These are phyloP conservation scores for Kalmusia sp. DNA, from an alignment of 2,329 filamentous ascomycete species.

Conservation along the genomic window DNA sequence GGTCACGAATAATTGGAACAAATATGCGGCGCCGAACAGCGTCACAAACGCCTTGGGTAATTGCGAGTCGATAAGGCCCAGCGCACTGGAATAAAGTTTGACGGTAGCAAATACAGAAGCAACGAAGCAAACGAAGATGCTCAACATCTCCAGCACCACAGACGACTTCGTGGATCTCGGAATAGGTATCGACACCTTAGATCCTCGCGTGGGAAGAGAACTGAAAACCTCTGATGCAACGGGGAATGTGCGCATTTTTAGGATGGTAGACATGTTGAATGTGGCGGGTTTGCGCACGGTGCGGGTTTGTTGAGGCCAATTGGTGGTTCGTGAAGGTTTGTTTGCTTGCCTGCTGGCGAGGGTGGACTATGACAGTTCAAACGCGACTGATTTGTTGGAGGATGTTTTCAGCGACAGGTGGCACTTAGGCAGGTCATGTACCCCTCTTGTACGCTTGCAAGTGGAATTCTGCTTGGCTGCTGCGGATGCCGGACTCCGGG, in stretches of 20 bases:
- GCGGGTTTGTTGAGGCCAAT: not conserved
- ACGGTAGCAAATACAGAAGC: not conserved
- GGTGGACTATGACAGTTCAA: not conserved
- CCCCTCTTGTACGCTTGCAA: conserved; percentile 6
- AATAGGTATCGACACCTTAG: not conserved
- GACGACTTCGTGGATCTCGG: not conserved
- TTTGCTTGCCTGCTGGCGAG: not conserved
- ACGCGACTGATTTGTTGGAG: not conserved
- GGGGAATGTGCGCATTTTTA: conserved; percentile 1
- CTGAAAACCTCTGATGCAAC: not conserved
- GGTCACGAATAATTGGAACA: not conserved
- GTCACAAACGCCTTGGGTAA: not conserved
- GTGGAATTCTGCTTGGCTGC: conserved; percentile 3
- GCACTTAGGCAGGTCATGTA: not conserved
- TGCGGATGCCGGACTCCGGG: conserved; percentile 4
- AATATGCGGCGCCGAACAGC: not conserved
- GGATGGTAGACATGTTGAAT: not conserved
- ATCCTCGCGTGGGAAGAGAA: not conserved
- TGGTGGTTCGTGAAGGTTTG: not conserved
- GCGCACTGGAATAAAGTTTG: not conserved
- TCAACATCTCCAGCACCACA: not conserved
- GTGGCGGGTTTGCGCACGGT: not conserved
- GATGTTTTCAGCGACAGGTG: not conserved
- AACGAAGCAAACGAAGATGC: conserved; percentile 1
- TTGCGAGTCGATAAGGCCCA: not conserved